These are phyloP conservation scores for Porpolomopsis calyptriformis DNA, from an alignment of 768 basidiomycete species.

Conservation along the genomic window DNA sequence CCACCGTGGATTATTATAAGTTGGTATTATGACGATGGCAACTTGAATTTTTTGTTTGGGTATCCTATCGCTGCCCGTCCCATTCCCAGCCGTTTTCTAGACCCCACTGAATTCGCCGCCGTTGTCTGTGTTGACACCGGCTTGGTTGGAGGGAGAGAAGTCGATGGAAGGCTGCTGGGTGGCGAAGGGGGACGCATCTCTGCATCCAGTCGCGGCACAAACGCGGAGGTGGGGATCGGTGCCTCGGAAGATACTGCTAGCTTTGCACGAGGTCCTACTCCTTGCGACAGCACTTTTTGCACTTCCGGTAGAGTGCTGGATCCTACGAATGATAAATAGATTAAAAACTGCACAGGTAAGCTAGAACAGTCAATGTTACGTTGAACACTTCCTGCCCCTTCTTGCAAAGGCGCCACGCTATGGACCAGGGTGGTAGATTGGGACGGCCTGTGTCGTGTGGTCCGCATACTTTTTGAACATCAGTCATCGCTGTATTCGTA, in stretches of 20 bases:
- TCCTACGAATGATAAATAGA: neutral
- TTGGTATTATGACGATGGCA: slow-evolving; percentile 31
- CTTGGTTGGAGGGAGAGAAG: neutral
- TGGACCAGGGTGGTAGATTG: no score
- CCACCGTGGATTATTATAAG: no score
- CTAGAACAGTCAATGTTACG: no score
- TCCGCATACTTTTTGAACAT: neutral
- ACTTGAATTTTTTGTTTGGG: slow-evolving; percentile 62
- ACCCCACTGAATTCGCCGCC: slow-evolving; percentile 15
- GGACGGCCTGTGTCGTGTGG: neutral
- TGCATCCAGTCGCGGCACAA: neutral
- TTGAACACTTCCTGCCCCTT: no score
- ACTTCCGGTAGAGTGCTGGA: neutral
- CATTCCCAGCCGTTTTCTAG: slow-evolving; percentile 56
- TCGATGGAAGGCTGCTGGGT: neutral
- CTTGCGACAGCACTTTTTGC: neutral
- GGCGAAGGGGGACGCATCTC: neutral
- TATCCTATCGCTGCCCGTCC: slow-evolving; percentile 41
- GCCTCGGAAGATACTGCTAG: neutral
- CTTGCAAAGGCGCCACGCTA: no score
- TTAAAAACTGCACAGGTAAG: no score
- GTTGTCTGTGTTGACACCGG: neutral
- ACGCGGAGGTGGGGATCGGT: neutral
- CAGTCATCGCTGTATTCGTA: neutral
- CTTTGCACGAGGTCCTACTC: neutral